These are phyloP conservation scores for Nicotiana rustica DNA, from an alignment of 305 asterid genomes.

Conservation along the genomic window DNA sequence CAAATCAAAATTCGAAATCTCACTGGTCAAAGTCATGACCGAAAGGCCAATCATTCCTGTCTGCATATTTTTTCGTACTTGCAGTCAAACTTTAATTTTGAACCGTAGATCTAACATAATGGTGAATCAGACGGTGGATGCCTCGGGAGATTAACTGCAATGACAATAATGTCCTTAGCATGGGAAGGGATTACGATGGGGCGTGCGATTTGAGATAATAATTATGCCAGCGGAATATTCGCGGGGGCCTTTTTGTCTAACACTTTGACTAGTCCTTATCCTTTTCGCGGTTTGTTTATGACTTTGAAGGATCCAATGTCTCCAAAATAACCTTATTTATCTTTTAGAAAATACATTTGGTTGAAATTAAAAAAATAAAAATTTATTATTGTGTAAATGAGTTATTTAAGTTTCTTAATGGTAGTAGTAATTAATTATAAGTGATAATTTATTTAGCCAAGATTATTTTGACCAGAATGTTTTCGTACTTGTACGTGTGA, in stretches of 20 bases:
- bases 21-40: conserved; percentile 70
- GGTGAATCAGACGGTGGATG: conserved; percentile 47
- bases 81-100: conserved; percentile 48
- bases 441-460: too few relatives aligned
- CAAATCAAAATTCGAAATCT: conserved; percentile 28
- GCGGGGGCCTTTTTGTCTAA: conserved; percentile 53
- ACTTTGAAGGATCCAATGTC: conserved; percentile 36
- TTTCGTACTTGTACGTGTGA: too few relatives aligned
- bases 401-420: too few relatives aligned
- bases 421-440: too few relatives aligned
- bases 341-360: background rate
- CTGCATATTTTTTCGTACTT: conserved; percentile 48
- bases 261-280: conserved; percentile 41
- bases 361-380: too few relatives aligned
- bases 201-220: conserved; percentile 37
- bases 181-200: conserved; percentile 43
- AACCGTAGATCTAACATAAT: conserved; percentile 41
- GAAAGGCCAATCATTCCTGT: conserved; percentile 63
- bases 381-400: too few relatives aligned
- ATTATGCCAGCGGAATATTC: conserved; percentile 65
- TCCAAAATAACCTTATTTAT: conserved; percentile 10
- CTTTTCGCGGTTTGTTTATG: conserved; percentile 39
- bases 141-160: background rate
- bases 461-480: too few relatives aligned
- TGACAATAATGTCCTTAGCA: conserved; percentile 42